phyloP scores from a whole-genome alignment of 73 alveolate species.

The Paramecium biaurelia region DNA sequence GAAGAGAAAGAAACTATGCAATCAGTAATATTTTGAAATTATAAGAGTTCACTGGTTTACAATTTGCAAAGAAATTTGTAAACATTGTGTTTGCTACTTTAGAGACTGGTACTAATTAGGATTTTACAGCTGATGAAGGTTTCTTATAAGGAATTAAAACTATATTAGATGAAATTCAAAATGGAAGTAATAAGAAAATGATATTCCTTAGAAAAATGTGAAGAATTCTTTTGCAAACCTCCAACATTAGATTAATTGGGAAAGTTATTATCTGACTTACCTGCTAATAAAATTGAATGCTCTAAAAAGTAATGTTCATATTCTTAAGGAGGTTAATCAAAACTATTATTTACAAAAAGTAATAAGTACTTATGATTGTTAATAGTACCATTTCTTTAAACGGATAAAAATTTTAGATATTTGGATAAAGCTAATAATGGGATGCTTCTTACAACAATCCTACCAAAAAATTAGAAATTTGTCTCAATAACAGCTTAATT shows the following conservation, averaged over 20 bases:
- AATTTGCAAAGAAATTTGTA: neutral
- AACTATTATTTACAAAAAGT: conserved; percentile 11
- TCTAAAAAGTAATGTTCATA: conserved; percentile 6
- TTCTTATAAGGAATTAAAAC: neutral
- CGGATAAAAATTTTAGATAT: neutral
- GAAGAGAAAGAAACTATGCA: conserved; percentile 21
- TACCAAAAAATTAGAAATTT: neutral
- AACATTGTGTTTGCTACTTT: conserved; percentile 31
- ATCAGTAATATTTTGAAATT: neutral
- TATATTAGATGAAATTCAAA: neutral
- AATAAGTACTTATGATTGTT: neutral
- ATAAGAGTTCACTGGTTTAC: conserved; percentile 10
- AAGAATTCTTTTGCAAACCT: neutral
- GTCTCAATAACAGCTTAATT: conserved; percentile 21
- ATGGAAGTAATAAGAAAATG: neutral
- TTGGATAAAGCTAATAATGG: conserved; percentile 22
- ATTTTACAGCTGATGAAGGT: conserved; percentile 21
- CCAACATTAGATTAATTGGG: neutral
- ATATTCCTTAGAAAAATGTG: conserved; percentile 20
- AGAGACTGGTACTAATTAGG: neutral
- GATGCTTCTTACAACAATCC: neutral
- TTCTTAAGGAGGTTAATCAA: neutral
- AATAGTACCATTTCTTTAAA: conserved; percentile 9
- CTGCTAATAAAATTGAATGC: neutral
- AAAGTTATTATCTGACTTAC: neutral